Percentiles rank a stretch among this genome's conserved stretches.
These are phyloP conservation scores for Aureobasidium melanogenum DNA, from an alignment of 2,329 filamentous ascomycete genomes.

Conservation along the genomic window DNA sequence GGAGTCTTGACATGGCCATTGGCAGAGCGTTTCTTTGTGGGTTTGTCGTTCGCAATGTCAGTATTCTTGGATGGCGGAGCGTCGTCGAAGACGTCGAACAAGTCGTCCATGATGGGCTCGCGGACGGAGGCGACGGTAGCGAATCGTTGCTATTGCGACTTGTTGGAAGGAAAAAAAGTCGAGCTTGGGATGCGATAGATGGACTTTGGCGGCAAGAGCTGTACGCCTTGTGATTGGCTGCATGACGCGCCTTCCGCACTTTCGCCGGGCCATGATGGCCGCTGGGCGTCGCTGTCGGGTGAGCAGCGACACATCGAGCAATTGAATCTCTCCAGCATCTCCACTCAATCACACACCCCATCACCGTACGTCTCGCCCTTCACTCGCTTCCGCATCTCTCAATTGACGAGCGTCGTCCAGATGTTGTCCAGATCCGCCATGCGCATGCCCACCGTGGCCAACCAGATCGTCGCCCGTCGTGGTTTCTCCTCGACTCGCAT, in stretches of 20 bases:
- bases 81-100: conserved; percentile 38
- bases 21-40: conserved; percentile 77
- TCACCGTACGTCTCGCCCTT: neutral
- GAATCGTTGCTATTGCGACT: neutral
- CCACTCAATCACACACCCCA: neutral
- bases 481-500: conserved; percentile 87
- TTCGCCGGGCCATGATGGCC: neutral
- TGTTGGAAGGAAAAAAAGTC: neutral
- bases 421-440: conserved; percentile 66
- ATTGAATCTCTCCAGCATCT: conserved; percentile 11
- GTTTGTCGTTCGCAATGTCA: conserved; percentile 27
- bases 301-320: conserved; percentile 4
- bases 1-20: conserved; percentile 65
- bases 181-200: conserved; percentile 7
- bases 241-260: conserved; percentile 6
- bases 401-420: conserved; percentile 34
- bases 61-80: conserved; percentile 17
- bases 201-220: neutral
- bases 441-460: conserved; percentile 52
- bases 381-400: neutral
- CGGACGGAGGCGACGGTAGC: neutral
- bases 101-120: conserved; percentile 30
- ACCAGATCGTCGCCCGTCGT: conserved; percentile 69
- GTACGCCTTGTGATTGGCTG: neutral
- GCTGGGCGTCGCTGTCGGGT: neutral